A percentile compares a stretch with the other conserved stretches of the same genome.
Conservation (phyloP, 1,139 yeast genomes). For the Pneumocystis oryctolagi region DNA sequence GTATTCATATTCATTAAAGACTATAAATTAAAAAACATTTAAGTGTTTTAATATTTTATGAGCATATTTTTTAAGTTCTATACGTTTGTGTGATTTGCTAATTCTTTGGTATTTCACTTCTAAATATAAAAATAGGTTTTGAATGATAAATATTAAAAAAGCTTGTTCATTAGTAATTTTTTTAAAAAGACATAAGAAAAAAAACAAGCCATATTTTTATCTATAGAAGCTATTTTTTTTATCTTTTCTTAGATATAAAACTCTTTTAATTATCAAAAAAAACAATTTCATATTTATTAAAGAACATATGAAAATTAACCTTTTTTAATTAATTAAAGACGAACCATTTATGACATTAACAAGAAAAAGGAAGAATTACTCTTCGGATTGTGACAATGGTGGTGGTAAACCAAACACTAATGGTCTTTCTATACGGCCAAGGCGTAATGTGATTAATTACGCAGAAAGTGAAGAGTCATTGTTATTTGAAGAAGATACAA, state of each 20-base stretch:
- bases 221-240: background rate
- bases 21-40: background rate
- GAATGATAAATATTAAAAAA: background rate
- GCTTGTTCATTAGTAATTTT: background rate
- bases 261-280: background rate
- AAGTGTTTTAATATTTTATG: background rate
- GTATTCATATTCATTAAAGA: background rate
- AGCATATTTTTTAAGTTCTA: background rate
- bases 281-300: background rate
- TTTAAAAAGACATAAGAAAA: background rate
- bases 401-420: background rate
- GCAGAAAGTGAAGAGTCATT: background rate
- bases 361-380: background rate
- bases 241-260: background rate
- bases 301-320: background rate
- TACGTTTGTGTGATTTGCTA: background rate
- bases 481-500: background rate
- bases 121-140: background rate
- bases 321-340: background rate
- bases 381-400: background rate
- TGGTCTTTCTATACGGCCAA: background rate
- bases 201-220: background rate
- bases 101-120: background rate
- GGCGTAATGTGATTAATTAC: background rate
- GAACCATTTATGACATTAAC: background rate